These are phyloP conservation scores for Porphyrellus cyaneotinctus DNA, from an alignment of 768 basidiomycete species.

Conservation along the genomic window DNA sequence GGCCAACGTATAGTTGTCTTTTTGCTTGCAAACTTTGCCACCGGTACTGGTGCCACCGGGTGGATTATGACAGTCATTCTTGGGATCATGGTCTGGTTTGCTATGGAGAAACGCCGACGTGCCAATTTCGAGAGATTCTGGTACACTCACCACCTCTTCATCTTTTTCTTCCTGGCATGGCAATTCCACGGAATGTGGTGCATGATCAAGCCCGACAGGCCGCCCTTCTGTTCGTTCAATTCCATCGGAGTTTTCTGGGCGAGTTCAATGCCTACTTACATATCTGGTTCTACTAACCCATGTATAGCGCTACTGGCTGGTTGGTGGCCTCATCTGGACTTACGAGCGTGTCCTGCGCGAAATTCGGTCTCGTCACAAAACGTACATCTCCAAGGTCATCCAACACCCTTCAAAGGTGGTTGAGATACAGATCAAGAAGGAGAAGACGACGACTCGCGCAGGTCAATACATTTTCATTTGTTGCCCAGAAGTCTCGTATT, in stretches of 20 bases:
- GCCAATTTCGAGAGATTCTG: conserved; percentile 86
- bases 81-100: conserved; percentile 79
- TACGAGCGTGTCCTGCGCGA: conserved; percentile 88
- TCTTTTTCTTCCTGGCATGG: conserved; percentile 91
- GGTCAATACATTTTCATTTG: conserved; percentile 93
- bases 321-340: conserved; percentile 84
- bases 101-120: conserved; percentile 73
- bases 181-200: conserved; percentile 97
- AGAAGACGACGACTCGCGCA: conserved; percentile 75
- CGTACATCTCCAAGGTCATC: conserved; percentile 92
- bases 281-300: conserved; percentile 2
- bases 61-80: conserved; percentile 83
- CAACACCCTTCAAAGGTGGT: conserved; percentile 93
- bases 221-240: conserved; percentile 83
- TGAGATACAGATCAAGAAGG: conserved; percentile 97
- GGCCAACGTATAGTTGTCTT: conserved; percentile 64
- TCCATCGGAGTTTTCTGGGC: conserved; percentile 96
- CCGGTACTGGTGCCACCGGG: conserved; percentile 78
- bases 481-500: conserved; percentile 90
- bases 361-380: conserved; percentile 83
- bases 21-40: conserved; percentile 72
- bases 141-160: conserved; percentile 86
- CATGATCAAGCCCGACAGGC: conserved; percentile 89
- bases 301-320: conserved; percentile 79
- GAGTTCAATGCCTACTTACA: conserved; percentile 23